Base-by-base conservation (phyloP, 768 basidiomycete genomes). In the Pleurotus tuber-regium region DNA sequence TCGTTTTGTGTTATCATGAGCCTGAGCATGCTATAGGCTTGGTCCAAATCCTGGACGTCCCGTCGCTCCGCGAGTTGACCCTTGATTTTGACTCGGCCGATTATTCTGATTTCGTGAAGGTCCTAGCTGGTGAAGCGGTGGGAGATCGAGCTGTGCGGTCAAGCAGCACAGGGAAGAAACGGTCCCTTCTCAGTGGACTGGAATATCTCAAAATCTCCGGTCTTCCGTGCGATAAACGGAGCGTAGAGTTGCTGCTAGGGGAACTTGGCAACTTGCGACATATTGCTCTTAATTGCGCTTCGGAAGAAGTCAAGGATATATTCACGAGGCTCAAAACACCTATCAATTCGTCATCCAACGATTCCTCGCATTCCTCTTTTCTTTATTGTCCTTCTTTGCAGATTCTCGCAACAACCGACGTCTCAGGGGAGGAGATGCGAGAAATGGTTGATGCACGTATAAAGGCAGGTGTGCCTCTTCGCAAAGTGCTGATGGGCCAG, bases 1-100 rank as follows among this genome's bases (percentile, higher is more conserved):
- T 80, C 7, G 66, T 63, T 0, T 59, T 78, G 6, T 70, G 68
- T 55, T 72, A 72, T 55, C 73, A 77, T 54, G 66, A 68, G 5
- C 57, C 62, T n/a, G 59, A 62, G 7, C 75, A 73, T 53, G 70
- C 70, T 2, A 55, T 56, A 14, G 67, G 71, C 19, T 67, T 80
- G 25, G 54, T 76, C 19, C 65, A 67, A 28, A 62, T 70, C 40
- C 63, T 78, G 25, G 68, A 66, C 41, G 44, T 71, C 16, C 76
- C 78, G 4, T 72, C 69, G 39, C 55, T 78, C 11, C 65, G 61
- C 2, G 63, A 63, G 25, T 69, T 80, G n/a, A 68, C 70, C 4
- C 71, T 89, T n/a, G 77, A 86, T 57, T 78, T 82, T 51, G 77
- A 81, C 42, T 62, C 68, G 1, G 73, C 70, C 14, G 85, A 89